Evolutionary conservation across 495 filamentous ascomycete genomes (phyloP).

Genomic region (Lasiosphaeris hirsuta): DNA sequence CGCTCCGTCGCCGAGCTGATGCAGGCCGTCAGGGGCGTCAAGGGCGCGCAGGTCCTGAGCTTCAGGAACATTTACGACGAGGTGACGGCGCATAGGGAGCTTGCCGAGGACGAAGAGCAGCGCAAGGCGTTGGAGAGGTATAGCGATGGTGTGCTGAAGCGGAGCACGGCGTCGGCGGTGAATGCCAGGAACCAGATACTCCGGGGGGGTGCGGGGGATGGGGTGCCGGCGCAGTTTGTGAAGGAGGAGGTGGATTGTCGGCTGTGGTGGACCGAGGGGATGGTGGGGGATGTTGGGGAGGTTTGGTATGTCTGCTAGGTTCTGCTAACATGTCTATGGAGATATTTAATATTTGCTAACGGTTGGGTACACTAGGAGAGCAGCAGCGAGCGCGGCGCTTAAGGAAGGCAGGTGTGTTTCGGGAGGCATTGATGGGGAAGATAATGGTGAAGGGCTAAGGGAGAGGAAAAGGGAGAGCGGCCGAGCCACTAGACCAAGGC

Average conservation of each 20-base stretch:
- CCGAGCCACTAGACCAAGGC: neutral
- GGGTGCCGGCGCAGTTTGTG: slow-evolving; percentile 48
- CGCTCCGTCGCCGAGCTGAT: slow-evolving; percentile 47
- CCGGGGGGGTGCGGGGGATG: slow-evolving; percentile 29
- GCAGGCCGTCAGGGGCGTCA: slow-evolving; percentile 59
- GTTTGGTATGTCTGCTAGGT: slow-evolving; percentile 34
- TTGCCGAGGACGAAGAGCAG: slow-evolving; percentile 8
- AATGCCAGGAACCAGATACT: slow-evolving; percentile 31
- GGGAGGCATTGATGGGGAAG: slow-evolving; percentile 4
- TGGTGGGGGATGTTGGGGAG: slow-evolving; percentile 38
- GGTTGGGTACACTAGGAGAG: slow-evolving; percentile 42
- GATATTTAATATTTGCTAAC: slow-evolving; percentile 28
- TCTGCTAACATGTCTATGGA: no score
- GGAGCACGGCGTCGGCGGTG: no score
- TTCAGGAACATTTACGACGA: slow-evolving; percentile 11
- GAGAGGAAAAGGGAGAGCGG: neutral
- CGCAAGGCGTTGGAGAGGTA: slow-evolving; percentile 3
- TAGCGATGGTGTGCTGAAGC: slow-evolving; percentile 11
- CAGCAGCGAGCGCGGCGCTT: no score
- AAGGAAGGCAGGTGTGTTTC: slow-evolving; percentile 7
- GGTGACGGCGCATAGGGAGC: neutral
- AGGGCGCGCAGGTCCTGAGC: slow-evolving; percentile 39
- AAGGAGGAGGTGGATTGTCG: slow-evolving; percentile 50
- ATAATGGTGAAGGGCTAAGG: no score
- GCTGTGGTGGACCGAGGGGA: slow-evolving; percentile 48